A percentile compares a stretch with the other conserved stretches of the same genome.
These are phyloP conservation scores for Silene uniflora DNA, from an alignment of 148 eudicot species.

Conservation along the genomic window DNA sequence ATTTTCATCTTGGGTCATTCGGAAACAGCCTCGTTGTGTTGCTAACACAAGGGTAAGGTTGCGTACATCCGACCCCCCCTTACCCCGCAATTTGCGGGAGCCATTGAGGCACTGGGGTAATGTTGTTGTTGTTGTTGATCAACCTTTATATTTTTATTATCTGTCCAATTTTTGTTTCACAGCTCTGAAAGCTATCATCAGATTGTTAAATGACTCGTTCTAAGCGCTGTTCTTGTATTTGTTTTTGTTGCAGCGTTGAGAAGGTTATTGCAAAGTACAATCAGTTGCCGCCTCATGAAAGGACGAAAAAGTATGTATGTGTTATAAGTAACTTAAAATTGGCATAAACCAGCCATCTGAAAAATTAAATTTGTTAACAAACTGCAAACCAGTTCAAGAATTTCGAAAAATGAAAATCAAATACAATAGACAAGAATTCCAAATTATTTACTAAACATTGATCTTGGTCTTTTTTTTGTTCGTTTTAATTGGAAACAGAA, in stretches of 20 bases:
- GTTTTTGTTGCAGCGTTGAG: slow-evolving; percentile 28
- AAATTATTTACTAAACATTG: background rate
- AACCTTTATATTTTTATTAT: no score
- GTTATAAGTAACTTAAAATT: background rate
- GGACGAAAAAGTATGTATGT: slow-evolving; percentile 31
- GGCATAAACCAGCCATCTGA: background rate
- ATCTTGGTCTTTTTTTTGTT: slow-evolving; percentile 3
- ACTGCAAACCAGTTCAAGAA: background rate
- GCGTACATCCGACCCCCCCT: no score
- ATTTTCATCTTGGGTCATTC: no score
- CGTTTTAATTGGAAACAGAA: slow-evolving; percentile 19
- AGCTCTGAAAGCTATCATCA: background rate
- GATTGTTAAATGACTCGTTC: background rate
- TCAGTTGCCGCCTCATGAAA: slow-evolving; percentile 38
- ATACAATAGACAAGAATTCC: no score
- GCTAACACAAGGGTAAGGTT: no score
- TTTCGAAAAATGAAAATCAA: background rate
- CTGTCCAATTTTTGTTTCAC: background rate
- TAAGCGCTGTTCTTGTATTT: background rate
- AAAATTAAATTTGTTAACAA: no score
- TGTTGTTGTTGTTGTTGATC: no score
- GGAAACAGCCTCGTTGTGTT: no score
- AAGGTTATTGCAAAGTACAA: slow-evolving; percentile 34
- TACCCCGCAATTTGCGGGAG: no score
- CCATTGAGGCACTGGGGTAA: no score